Evolutionary conservation across 2,329 filamentous ascomycete species (phyloP).

Genomic region (Ambrosiella xylebori): DNA sequence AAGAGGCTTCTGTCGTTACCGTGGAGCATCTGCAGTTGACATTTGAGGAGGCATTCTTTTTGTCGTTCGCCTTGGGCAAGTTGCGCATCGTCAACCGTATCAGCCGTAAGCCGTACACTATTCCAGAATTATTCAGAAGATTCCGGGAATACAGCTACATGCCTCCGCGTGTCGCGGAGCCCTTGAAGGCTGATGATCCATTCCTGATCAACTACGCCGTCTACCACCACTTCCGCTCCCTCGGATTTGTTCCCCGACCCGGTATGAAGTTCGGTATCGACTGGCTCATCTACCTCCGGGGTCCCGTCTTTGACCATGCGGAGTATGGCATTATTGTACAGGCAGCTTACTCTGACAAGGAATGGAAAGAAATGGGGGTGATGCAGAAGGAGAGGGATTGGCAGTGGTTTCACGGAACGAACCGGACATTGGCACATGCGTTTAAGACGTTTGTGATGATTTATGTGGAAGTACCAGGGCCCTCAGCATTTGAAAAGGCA

Average conservation of each 20-base stretch:
- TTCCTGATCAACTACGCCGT: constrained; percentile 78
- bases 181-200: constrained; percentile 54
- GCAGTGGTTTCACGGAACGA: constrained; percentile 78
- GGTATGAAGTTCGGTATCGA: constrained; percentile 93
- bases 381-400: constrained; percentile 38
- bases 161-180: constrained; percentile 28
- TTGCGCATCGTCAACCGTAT: constrained; percentile 42
- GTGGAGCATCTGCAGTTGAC: constrained; percentile 84
- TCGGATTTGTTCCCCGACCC: constrained; percentile 85
- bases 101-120: constrained; percentile 29
- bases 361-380: constrained; percentile 48
- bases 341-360: constrained; percentile 59
- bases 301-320: constrained; percentile 86
- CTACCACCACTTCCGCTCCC: constrained; percentile 89
- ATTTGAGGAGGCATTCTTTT: constrained; percentile 80
- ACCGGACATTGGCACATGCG: constrained; percentile 77
- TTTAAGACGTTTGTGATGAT: constrained; percentile 77
- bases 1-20: constrained; percentile 22
- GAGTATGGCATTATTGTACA: constrained; percentile 79
- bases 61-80: constrained; percentile 62
- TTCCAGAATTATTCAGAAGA: constrained; percentile 42
- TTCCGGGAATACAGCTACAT: constrained; percentile 56
- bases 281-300: constrained; percentile 83
- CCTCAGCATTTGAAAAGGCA: constrained; percentile 30
- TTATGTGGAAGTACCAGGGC: constrained; percentile 79